These are phyloP conservation scores for Lactarius evosmus DNA, from an alignment of 768 basidiomycete genomes.

Conservation along the genomic window DNA sequence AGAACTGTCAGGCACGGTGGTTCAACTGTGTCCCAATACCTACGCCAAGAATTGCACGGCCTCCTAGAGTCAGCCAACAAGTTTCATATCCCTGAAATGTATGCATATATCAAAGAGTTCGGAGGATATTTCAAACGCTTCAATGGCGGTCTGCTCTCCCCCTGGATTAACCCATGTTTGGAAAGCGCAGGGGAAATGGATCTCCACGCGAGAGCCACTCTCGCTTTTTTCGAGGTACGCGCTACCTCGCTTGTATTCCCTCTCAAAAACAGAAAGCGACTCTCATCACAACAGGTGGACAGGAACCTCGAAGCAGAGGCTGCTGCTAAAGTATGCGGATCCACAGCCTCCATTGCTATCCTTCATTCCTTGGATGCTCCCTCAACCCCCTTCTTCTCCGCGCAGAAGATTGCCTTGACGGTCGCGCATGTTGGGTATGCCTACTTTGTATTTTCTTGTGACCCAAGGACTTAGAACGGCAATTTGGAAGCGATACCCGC, in stretches of 20 bases:
- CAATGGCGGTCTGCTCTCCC: constrained; percentile 70
- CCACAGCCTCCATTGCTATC: constrained; percentile 86
- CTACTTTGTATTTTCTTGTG: background rate
- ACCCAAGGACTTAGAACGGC: background rate
- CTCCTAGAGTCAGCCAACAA: constrained; percentile 79
- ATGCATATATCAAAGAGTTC: constrained; percentile 69
- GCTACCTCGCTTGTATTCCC: background rate
- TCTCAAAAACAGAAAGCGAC: constrained; percentile 10
- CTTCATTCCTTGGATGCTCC: constrained; percentile 88
- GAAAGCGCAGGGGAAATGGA: constrained; percentile 44
- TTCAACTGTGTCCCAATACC: constrained; percentile 81
- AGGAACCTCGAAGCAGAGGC: constrained; percentile 64
- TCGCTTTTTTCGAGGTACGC: constrained; percentile 82
- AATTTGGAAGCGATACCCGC: constrained; percentile 69
- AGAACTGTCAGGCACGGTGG: constrained; percentile 78
- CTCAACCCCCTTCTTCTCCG: constrained; percentile 76
- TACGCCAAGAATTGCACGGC: constrained; percentile 81
- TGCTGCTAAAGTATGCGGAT: constrained; percentile 74
- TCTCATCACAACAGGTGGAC: constrained; percentile 54
- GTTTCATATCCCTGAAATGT: constrained; percentile 67
- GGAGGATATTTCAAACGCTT: constrained; percentile 94
- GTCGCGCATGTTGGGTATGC: constrained; percentile 90
- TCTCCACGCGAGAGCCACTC: constrained; percentile 80
- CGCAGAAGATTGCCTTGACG: constrained; percentile 71
- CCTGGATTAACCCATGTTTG: constrained; percentile 48